Evolutionary conservation across 352 stramenopile genomes (phyloP), one percentile per base, ranked within the genome.

Genomic region (Globisporangium apiculatum): DNA sequence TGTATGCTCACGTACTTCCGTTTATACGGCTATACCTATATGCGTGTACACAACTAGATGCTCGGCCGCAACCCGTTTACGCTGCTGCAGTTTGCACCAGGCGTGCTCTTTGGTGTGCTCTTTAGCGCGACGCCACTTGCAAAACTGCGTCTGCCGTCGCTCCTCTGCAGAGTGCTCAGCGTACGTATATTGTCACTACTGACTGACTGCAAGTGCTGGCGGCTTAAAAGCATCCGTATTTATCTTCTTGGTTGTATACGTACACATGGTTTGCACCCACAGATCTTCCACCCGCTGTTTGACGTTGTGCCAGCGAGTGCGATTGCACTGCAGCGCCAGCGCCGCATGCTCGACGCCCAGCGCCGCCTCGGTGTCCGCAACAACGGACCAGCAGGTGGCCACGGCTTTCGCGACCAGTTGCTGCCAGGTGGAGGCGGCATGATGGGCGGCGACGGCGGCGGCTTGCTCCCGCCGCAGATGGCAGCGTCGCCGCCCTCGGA

Each of bases 341-440:
- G 81, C 11, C 83, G 83, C 18, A 62, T 79, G 12, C 53, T 91
- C 24, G 83, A 95, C 57, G 78, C 76, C 0, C 85, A 92, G 57
- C 77, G 80, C 12, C 76, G 85, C 55, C 60, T 89, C 5, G 79
- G 80, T 17, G 60, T 83, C 58, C 75, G 76, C 7, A 83, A 86
- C 47, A 63, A 54, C 60, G 53, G 48, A 60, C 61, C 31, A 65
- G 66, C 24, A 58, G 48, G 37, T 61, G 79, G 74, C 35, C 81
- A 91, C 54, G 85, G 85, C 42, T 90, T 91, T 55, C 83, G 83
- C 31, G 85, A 95, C 52, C 85, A 95, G 47, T 66, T 95, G 48
- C 58, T 95, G 42, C 84, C 84, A 7, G 40, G 40, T 71, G 65
- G 35, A 68, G 70, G 68, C 31, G 73, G 68, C 7, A 75, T 78